These are phyloP conservation scores for Drechslera avenae DNA, from an alignment of 2,329 filamentous ascomycete species.

Conservation along the genomic window DNA sequence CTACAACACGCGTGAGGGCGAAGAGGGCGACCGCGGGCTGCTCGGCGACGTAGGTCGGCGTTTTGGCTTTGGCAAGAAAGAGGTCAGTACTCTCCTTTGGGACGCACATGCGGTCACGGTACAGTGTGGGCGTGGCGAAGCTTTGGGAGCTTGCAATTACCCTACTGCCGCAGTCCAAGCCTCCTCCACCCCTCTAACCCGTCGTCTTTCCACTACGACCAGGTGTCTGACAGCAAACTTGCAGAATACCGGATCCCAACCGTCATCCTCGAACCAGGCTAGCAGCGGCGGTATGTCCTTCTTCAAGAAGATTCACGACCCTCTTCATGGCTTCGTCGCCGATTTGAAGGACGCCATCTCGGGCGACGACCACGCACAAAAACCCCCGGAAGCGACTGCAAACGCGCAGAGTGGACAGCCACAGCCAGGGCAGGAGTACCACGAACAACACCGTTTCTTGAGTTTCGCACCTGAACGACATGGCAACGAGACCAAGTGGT, in stretches of 20 bases:
- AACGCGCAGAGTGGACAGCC: slow-evolving; percentile 25
- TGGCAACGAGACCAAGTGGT: slow-evolving; percentile 82
- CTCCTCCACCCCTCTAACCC: neutral
- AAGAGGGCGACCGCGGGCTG: slow-evolving; percentile 56
- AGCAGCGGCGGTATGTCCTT: slow-evolving; percentile 49
- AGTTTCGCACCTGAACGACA: slow-evolving; percentile 75
- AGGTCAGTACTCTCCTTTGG: slow-evolving; percentile 30
- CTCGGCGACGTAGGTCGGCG: slow-evolving; percentile 59
- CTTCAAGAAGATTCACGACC: slow-evolving; percentile 61
- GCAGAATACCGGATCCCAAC: slow-evolving; percentile 30
- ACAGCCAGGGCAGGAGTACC: slow-evolving; percentile 46
- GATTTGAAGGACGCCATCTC: slow-evolving; percentile 58
- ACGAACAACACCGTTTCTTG: slow-evolving; percentile 57
- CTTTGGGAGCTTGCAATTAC: slow-evolving; percentile 17
- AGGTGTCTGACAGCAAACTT: neutral
- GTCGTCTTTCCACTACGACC: neutral
- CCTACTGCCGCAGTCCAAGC: slow-evolving; percentile 20
- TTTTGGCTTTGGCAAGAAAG: slow-evolving; percentile 44
- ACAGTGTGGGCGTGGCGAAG: slow-evolving; percentile 16
- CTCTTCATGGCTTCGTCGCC: slow-evolving; percentile 57
- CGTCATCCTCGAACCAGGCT: slow-evolving; percentile 33
- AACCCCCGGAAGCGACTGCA: slow-evolving; percentile 43
- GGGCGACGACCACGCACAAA: slow-evolving; percentile 53
- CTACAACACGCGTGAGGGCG: slow-evolving; percentile 49
- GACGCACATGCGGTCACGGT: slow-evolving; percentile 27